phyloP scores from a whole-genome alignment of 306 rosid genomes.

The Spatholobus suberectus region DNA sequence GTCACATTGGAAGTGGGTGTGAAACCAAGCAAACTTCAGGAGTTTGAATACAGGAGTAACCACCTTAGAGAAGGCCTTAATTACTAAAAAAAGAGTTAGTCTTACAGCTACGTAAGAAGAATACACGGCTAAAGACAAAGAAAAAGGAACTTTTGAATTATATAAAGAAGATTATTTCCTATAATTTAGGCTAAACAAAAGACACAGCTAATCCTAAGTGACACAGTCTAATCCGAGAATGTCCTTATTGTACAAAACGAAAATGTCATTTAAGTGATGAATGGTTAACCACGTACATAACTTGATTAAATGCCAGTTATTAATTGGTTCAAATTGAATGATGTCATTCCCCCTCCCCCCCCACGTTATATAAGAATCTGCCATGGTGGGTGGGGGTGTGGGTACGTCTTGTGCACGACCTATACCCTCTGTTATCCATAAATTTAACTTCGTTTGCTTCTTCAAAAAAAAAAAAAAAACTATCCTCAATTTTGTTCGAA shows the following conservation, averaged over 20 bases:
- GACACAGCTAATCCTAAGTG: not conserved
- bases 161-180: not conserved
- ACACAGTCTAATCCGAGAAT: not conserved
- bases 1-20: not conserved
- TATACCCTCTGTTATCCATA: too few relatives aligned
- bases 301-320: constrained; percentile 1
- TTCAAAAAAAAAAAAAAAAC: too few relatives aligned
- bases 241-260: not conserved
- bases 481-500: too few relatives aligned
- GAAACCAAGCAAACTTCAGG: not conserved
- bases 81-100: not conserved
- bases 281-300: not conserved
- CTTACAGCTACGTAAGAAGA: not conserved
- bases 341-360: too few relatives aligned
- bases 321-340: not conserved
- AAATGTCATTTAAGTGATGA: not conserved
- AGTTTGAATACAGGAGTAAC: not conserved
- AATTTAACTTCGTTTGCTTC: too few relatives aligned
- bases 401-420: too few relatives aligned
- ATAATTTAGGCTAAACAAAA: not conserved
- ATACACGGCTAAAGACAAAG: not conserved
- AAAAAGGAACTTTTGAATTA: not conserved
- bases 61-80: not conserved
- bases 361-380: too few relatives aligned
- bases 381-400: too few relatives aligned